These are phyloP conservation scores for Gossypium anomalum DNA, from an alignment of 345 rosid genomes.

Conservation along the genomic window DNA sequence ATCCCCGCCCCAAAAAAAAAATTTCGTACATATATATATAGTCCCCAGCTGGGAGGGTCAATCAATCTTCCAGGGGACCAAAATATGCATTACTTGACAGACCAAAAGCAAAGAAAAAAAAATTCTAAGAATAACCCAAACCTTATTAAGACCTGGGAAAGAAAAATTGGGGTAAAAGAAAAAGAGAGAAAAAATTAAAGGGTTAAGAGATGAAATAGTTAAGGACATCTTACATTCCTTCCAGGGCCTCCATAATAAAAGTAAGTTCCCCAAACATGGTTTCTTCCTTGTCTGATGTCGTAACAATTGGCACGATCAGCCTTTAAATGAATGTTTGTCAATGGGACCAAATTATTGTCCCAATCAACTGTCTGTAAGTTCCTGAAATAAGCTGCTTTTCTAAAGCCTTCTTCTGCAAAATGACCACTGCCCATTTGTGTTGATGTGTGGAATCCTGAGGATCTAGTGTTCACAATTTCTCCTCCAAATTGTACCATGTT, in stretches of 20 bases:
- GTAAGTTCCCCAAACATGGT: conserved; percentile 87
- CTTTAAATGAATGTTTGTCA: conserved; percentile 53
- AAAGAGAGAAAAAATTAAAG: not conserved
- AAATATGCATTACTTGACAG: conserved; percentile 5
- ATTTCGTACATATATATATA: conserved; percentile 4
- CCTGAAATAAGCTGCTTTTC: conserved; percentile 80
- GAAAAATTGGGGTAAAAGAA: not conserved
- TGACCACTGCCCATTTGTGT: conserved; percentile 99
- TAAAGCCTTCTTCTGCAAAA: conserved; percentile 83
- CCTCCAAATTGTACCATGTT: conserved; percentile 97
- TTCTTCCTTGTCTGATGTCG: conserved; percentile 80
- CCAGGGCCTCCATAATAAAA: conserved; percentile 98
- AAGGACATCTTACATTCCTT: conserved; percentile 79
- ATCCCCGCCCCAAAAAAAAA: conserved; percentile 20
- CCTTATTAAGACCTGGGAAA: conserved; percentile 8
- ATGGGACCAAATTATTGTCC: conserved; percentile 86
- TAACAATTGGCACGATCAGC: conserved; percentile 94
- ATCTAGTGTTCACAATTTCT: conserved; percentile 73
- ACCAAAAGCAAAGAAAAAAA: not conserved
- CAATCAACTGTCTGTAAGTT: conserved; percentile 87
- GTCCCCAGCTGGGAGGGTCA: conserved; percentile 20
- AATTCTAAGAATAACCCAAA: conserved; percentile 22
- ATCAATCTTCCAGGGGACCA: conserved; percentile 15
- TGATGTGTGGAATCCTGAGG: conserved; percentile 76
- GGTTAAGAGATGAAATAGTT: conserved; percentile 11